Evolutionary conservation across 306 rosid genomes (phyloP).

Genomic region (Sophora flavescens): DNA sequence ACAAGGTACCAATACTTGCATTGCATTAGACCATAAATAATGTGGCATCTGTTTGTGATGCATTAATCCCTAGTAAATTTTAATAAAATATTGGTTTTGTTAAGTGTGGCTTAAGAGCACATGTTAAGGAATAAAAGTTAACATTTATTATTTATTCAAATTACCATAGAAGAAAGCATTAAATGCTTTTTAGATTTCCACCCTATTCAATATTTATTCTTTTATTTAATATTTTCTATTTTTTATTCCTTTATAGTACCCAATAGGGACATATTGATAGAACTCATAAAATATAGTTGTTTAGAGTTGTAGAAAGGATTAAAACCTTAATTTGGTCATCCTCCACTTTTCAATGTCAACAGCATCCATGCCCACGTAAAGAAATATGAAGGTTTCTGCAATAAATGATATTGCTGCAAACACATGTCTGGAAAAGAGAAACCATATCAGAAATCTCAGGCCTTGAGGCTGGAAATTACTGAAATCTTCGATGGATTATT

Average conservation of each 20-base stretch:
- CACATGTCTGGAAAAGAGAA: constrained; percentile 66
- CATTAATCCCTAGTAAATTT: neutral
- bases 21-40: neutral
- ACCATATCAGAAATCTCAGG: constrained; percentile 32
- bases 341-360: constrained; percentile 91
- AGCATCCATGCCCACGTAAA: constrained; percentile 96
- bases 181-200: too few species aligned
- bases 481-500: constrained; percentile 20
- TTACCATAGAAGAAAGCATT: too few species aligned
- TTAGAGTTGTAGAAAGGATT: constrained; percentile 14
- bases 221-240: too few species aligned
- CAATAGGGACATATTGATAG: too few species aligned
- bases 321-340: constrained; percentile 75
- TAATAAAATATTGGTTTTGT: too few species aligned
- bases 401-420: constrained; percentile 90
- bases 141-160: too few species aligned
- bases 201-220: too few species aligned
- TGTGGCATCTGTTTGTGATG: neutral
- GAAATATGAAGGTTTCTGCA: constrained; percentile 91
- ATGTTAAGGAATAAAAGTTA: too few species aligned
- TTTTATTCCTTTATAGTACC: too few species aligned
- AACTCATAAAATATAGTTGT: neutral
- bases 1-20: neutral
- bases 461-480: constrained; percentile 14
- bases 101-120: too few species aligned